These are phyloP conservation scores for Primulina huaijiensis DNA, from an alignment of 257 asterid species.

Conservation along the genomic window DNA sequence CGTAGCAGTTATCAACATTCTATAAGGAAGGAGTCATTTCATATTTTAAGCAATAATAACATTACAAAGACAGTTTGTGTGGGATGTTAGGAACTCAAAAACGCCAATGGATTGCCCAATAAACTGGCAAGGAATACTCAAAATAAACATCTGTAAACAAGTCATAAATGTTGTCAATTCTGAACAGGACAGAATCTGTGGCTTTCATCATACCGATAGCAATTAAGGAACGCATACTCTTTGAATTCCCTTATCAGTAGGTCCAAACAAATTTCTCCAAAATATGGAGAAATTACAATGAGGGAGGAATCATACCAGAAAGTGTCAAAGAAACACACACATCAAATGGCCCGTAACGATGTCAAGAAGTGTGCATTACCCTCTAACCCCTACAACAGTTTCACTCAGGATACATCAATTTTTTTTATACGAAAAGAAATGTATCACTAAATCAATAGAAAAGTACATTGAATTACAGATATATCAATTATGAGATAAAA, in stretches of 20 bases:
- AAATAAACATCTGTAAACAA: background rate
- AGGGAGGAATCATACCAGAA: slow-evolving; percentile 44
- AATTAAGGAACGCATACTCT: slow-evolving; percentile 1
- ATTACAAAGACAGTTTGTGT: too few relatives aligned
- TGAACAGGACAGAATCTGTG: background rate
- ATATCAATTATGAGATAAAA: slow-evolving; percentile 31
- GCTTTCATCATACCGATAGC: background rate
- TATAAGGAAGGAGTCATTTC: background rate
- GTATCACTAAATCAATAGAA: too few relatives aligned
- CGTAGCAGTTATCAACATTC: background rate
- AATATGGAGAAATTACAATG: slow-evolving; percentile 20
- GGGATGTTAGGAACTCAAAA: background rate
- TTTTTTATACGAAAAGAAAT: background rate
- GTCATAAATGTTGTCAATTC: background rate
- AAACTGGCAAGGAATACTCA: background rate
- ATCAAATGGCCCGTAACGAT: slow-evolving; percentile 42
- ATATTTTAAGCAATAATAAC: background rate
- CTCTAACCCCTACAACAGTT: slow-evolving; percentile 42
- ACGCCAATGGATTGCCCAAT: background rate
- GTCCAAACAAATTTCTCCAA: slow-evolving; percentile 24
- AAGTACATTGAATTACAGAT: too few relatives aligned
- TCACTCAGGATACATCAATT: slow-evolving; percentile 20
- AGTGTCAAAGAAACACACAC: slow-evolving; percentile 52
- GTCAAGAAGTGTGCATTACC: slow-evolving; percentile 43
- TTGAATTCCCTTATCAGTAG: slow-evolving; percentile 18